A percentile compares a stretch with the other conserved stretches of the same genome.
phyloP scores from a whole-genome alignment of 192 early-diverging fungal species.

The Chytriomyces sp. region DNA sequence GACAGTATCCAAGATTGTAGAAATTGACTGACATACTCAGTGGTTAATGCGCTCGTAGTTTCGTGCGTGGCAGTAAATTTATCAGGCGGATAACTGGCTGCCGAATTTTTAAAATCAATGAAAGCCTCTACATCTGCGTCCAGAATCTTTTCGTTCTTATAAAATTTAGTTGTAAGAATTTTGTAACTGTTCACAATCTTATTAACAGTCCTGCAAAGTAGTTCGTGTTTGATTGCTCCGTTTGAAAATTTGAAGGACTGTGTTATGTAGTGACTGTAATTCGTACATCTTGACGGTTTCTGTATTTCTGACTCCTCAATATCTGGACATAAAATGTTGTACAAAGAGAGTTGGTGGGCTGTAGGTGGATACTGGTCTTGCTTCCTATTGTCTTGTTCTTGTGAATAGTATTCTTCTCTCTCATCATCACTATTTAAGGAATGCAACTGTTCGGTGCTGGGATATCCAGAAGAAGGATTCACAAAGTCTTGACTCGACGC shows the following conservation, averaged over 20 bases:
- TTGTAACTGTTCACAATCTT: conserved; percentile 34
- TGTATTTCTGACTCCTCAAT: conserved; percentile 40
- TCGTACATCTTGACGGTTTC: conserved; percentile 16
- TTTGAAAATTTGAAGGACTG: conserved; percentile 29
- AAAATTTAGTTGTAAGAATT: conserved; percentile 49
- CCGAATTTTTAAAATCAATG: conserved; percentile 24
- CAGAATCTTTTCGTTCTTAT: conserved; percentile 52
- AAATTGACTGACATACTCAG: neutral
- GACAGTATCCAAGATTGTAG: neutral
- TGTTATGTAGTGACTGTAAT: conserved; percentile 27
- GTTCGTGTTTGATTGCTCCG: neutral
- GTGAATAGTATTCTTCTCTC: neutral
- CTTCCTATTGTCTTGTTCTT: conserved; percentile 1
- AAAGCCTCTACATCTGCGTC: conserved; percentile 58
- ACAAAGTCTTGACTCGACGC: neutral
- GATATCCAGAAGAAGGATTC: neutral
- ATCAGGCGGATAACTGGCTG: conserved; percentile 1
- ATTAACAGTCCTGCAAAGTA: conserved; percentile 31
- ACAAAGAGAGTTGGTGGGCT: conserved; percentile 45
- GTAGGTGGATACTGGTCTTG: conserved; percentile 42
- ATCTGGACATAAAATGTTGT: conserved; percentile 32
- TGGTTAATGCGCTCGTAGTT: neutral
- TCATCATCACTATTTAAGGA: neutral
- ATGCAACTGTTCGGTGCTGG: neutral
- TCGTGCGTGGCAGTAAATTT: conserved; percentile 10